phyloP scores from a whole-genome alignment of 495 filamentous ascomycete genomes.

The Aspergillus homomorphus region DNA sequence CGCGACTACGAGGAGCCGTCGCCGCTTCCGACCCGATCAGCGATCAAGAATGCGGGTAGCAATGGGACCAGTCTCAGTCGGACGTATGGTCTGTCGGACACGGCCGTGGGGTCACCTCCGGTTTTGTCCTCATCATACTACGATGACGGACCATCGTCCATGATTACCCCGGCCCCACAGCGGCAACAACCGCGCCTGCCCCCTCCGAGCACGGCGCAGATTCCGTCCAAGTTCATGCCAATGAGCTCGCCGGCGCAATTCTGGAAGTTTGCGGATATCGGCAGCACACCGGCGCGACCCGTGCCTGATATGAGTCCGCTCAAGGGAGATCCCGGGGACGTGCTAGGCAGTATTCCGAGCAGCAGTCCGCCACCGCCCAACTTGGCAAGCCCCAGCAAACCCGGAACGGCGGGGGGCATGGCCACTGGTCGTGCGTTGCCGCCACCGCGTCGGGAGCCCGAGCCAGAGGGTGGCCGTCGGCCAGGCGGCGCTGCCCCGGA shows the following conservation, averaged over 20 bases:
- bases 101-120: conserved; percentile 62
- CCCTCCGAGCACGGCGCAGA: conserved; percentile 82
- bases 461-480: conserved; percentile 10
- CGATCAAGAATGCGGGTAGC: conserved; percentile 48
- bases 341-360: conserved; percentile 57
- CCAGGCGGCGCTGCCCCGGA: neutral
- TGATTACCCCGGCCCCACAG: conserved; percentile 83
- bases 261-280: conserved; percentile 76
- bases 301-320: conserved; percentile 59
- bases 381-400: conserved; percentile 46
- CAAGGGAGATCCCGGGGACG: conserved; percentile 47
- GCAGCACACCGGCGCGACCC: conserved; percentile 72
- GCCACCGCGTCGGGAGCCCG: conserved; percentile 36
- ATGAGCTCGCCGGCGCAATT: conserved; percentile 95
- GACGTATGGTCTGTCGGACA: conserved; percentile 57
- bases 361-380: conserved; percentile 60
- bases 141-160: conserved; percentile 51
- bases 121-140: conserved; percentile 65
- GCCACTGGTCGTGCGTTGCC: conserved; percentile 27
- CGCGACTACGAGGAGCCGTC: conserved; percentile 55
- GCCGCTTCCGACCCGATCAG: conserved; percentile 50
- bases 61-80: conserved; percentile 46
- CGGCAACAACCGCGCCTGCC: conserved; percentile 79
- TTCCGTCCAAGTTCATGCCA: conserved; percentile 92
- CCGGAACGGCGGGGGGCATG: conserved; percentile 36